Evolutionary conservation across 176 grass and related monocot genomes (phyloP), one percentile per base, ranked within the genome.

Genomic region (Chrysopogon serrulatus): DNA sequence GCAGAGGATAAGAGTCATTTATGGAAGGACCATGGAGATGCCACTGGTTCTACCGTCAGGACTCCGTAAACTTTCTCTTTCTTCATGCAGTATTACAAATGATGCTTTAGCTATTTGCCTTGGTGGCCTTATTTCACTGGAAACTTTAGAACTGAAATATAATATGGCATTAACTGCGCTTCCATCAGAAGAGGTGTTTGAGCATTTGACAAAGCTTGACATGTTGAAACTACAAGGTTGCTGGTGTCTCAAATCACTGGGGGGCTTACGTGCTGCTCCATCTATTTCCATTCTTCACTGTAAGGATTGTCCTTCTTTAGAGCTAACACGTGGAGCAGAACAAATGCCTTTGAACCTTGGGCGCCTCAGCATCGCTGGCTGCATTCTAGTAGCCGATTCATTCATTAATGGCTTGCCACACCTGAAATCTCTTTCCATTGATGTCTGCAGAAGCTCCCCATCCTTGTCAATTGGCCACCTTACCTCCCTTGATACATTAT

Each of bases 361-460:
- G 2, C n/a, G 37, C 13, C 0, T 0, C 48, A 2, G 0, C 2
- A 57, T 82, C 13, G 0, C 0, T 0, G 0, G 0, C 0, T 49
- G 70, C 1, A 32, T 74, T 41, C 2, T 74, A 28, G 2, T 2
- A 37, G 41, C 2, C 51, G 14, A 82, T 6, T 82, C 56, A 19
- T 42, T 81, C 35, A 23, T 19, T 13, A 13, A 16, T 14, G 70
- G 47, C 21, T 37, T 33, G 30, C 8, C 0, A 24, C 30, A 28
- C 13, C 5, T 83, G 8, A 2, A 4, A 0, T 0, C 4, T 1
- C 1, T 83, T 65, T 0, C 0, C 2, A 37, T 83, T 5, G 2
- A 0, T 2, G 0, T 0, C 0, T 83, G 81, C 15, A 83, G 70
- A 40, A 68, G 34, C 35, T 40, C 34, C 15, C 10, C 35, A 12